Evolutionary conservation across 2,329 filamentous ascomycete species (phyloP).

Genomic region (Ramularia endophylla): DNA sequence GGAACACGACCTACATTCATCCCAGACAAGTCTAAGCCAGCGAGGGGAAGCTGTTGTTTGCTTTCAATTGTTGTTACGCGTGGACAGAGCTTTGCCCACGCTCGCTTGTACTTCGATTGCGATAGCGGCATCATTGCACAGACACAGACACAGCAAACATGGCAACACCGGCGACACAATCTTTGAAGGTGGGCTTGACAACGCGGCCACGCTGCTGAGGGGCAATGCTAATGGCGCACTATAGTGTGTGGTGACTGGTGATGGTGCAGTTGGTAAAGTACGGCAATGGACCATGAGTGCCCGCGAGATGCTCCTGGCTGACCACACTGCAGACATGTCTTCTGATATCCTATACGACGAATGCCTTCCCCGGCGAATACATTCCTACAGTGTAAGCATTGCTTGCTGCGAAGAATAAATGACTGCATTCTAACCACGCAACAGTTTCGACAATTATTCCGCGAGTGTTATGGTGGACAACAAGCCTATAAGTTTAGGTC

Average conservation of each 20-base stretch:
- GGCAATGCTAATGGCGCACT: slow-evolving; percentile 10
- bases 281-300: slow-evolving; percentile 29
- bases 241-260: slow-evolving; percentile 89
- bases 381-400: slow-evolving; percentile 88
- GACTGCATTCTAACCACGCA: slow-evolving; percentile 4
- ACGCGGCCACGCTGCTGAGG: not conserved
- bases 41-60: too few species aligned
- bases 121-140: too few species aligned
- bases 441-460: slow-evolving; percentile 96
- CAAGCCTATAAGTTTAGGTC: slow-evolving; percentile 90
- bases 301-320: slow-evolving; percentile 14
- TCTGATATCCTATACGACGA: slow-evolving; percentile 98
- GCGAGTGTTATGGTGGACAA: slow-evolving; percentile 99
- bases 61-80: too few species aligned
- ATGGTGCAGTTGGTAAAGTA: slow-evolving; percentile 99
- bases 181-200: slow-evolving; percentile 64
- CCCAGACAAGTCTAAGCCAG: too few species aligned
- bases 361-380: slow-evolving; percentile 99
- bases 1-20: too few species aligned
- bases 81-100: too few species aligned
- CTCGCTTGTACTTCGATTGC: too few species aligned
- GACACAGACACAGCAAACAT: slow-evolving; percentile 33
- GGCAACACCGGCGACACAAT: slow-evolving; percentile 82
- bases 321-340: slow-evolving; percentile 72
- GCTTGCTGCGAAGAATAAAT: not conserved